phyloP scores from a whole-genome alignment of 345 rosid genomes.

The Hibiscus tridactylites region DNA sequence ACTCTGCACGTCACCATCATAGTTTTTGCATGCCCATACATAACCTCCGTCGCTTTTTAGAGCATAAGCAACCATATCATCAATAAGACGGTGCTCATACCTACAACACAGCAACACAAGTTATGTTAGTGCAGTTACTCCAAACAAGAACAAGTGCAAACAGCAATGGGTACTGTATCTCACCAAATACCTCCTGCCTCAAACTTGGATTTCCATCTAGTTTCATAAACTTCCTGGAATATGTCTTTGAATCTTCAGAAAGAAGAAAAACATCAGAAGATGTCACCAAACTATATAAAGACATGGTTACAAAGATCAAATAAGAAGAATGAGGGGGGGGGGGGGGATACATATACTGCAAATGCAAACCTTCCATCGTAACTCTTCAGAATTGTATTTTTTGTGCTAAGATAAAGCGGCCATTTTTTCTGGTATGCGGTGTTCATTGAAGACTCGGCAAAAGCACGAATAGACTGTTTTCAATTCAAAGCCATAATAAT shows the following conservation, averaged over 20 bases:
- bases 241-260: slow-evolving; percentile 85
- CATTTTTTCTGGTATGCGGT: slow-evolving; percentile 83
- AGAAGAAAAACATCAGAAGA: neutral
- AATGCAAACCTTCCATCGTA: slow-evolving; percentile 81
- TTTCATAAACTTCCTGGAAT: slow-evolving; percentile 78
- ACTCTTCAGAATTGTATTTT: slow-evolving; percentile 85
- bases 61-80: too few species aligned
- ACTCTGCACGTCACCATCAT: slow-evolving; percentile 98
- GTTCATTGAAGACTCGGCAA: slow-evolving; percentile 86
- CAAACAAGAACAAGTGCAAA: too few species aligned
- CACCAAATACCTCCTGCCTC: slow-evolving; percentile 87
- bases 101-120: too few species aligned
- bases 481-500: slow-evolving; percentile 9
- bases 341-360: neutral
- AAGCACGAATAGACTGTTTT: slow-evolving; percentile 66
- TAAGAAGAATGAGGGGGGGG: neutral
- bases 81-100: too few species aligned
- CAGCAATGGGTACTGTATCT: slow-evolving; percentile 11
- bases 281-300: neutral
- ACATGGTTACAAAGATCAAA: neutral
- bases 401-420: slow-evolving; percentile 97
- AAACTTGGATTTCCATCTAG: slow-evolving; percentile 73
- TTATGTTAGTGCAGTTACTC: too few species aligned
- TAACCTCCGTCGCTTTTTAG: too few species aligned
- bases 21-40: slow-evolving; percentile 90